Conservation (phyloP, 768 basidiomycete species). For the Rubroboletus satanas region DNA sequence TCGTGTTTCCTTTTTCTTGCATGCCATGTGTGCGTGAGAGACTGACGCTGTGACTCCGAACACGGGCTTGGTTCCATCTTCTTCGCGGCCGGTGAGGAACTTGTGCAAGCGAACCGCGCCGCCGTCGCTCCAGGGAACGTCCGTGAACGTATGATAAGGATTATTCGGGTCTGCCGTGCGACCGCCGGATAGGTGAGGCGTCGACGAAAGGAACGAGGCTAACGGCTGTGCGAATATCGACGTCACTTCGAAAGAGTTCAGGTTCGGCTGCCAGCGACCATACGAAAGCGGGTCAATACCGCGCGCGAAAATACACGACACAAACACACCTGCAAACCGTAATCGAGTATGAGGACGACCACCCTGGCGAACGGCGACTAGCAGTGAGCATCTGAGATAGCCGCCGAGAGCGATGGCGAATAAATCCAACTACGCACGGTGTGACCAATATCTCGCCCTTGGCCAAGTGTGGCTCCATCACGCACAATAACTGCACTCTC, state of each 20-base stretch:
- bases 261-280: conserved; percentile 53
- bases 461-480: conserved; percentile 76
- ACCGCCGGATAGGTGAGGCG: conserved; percentile 55
- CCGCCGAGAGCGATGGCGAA: neutral
- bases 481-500: conserved; percentile 71
- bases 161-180: conserved; percentile 44
- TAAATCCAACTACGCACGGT: conserved; percentile 55
- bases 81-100: conserved; percentile 85
- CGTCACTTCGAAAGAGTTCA: conserved; percentile 76
- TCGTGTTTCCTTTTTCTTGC: neutral
- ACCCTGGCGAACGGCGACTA: conserved; percentile 45
- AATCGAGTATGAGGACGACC: conserved; percentile 80
- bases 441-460: conserved; percentile 73
- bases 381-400: neutral
- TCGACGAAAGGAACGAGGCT: conserved; percentile 60
- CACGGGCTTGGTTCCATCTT: conserved; percentile 82
- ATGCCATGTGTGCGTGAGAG: neutral
- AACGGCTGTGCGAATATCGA: conserved; percentile 86
- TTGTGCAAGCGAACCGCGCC: conserved; percentile 54
- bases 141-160: conserved; percentile 62
- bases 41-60: conserved; percentile 85
- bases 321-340: conserved; percentile 56
- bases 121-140: conserved; percentile 45
- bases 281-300: neutral
- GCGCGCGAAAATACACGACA: neutral